phyloP scores from a whole-genome alignment of 495 filamentous ascomycete species.

The Aspergillus sclerotioniger region DNA sequence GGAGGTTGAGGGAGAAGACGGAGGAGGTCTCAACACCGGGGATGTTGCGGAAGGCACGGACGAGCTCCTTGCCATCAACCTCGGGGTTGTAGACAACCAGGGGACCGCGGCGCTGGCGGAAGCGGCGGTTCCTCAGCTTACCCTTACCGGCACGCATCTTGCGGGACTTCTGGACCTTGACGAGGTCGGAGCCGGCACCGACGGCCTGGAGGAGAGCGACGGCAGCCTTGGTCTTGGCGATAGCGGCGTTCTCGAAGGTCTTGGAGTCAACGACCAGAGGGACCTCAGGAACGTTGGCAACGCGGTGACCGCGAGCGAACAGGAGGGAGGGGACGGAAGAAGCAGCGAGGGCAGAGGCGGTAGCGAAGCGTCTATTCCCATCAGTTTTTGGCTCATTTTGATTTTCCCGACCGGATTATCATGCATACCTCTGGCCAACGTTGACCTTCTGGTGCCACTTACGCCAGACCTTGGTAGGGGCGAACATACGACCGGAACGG shows the following conservation, averaged over 20 bases:
- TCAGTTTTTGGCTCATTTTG: not conserved
- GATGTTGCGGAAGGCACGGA: constrained; percentile 95
- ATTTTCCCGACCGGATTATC: not conserved
- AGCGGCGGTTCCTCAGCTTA: constrained; percentile 90
- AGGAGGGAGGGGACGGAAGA: constrained; percentile 92
- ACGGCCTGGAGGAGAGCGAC: constrained; percentile 81
- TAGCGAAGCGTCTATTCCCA: constrained; percentile 80
- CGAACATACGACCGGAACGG: constrained; percentile 99
- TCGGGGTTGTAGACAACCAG: constrained; percentile 94
- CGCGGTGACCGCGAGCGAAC: constrained; percentile 93
- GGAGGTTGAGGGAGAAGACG: constrained; percentile 94
- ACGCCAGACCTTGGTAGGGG: constrained; percentile 98
- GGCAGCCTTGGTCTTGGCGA: constrained; percentile 87
- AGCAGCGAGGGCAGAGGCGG: constrained; percentile 92
- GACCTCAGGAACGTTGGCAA: constrained; percentile 89
- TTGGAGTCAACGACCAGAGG: constrained; percentile 91
- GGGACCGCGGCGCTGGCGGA: constrained; percentile 95
- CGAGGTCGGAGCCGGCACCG: constrained; percentile 84
- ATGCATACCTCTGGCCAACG: constrained; percentile 85
- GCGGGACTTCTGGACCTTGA: constrained; percentile 88
- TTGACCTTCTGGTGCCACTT: constrained; percentile 99
- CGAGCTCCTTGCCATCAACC: constrained; percentile 86
- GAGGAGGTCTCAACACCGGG: constrained; percentile 95
- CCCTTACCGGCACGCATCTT: constrained; percentile 98
- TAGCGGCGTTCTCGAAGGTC: constrained; percentile 70